Evolutionary conservation across 1,284 basidiomycete species (phyloP), one percentile per base, ranked within the genome.

Genomic region (Naganishia sp.): DNA sequence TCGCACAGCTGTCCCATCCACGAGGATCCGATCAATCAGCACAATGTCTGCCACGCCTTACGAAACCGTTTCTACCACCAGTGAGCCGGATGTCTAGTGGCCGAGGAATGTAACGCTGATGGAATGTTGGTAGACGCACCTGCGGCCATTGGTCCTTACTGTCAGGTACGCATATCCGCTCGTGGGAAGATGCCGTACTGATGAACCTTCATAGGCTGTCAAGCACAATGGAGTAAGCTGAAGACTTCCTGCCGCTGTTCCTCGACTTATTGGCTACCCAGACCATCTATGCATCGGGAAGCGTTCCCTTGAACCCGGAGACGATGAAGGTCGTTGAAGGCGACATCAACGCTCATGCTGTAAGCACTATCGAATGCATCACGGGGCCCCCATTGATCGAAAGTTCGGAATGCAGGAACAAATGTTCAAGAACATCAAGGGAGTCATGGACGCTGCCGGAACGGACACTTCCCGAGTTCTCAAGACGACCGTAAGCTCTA

Each of bases 81-180:
- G 79, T 81, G 65, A 69, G 79, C 72, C 46, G 11, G 6, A n/a
- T 31, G 25, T 10, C 6, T 9, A 18, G 17, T 39, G 0, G 10
- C n/a, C 31, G 39, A 23, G 6, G 25, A 35, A 39, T 5, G 15
- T 17, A 11, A 23, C 21, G 56, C 67, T 69, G 67, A 69, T 42
- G 25, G 10, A 18, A 11, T 11, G 9, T 28, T 45, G 1, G 13
- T 69, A 93, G 91, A 86, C 75, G 92, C 92, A 4, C 88, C 92
- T 2, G 84, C 87, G 28, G 92, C 93, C 17, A 88, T 95, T 70
- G 93, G 93, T 2, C 93, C 93, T 31, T 96, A 95, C 81, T 88
- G 87, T 69, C 79, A 80, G 71, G 76, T 76, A 63, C 68, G 74
- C 50, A n/a, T 0, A 35, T 7, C 28, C 31, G n/a, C 47, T 67